phyloP scores from a whole-genome alignment of 805 yeast genomes.

The Crinitomyces ghanaensis region DNA sequence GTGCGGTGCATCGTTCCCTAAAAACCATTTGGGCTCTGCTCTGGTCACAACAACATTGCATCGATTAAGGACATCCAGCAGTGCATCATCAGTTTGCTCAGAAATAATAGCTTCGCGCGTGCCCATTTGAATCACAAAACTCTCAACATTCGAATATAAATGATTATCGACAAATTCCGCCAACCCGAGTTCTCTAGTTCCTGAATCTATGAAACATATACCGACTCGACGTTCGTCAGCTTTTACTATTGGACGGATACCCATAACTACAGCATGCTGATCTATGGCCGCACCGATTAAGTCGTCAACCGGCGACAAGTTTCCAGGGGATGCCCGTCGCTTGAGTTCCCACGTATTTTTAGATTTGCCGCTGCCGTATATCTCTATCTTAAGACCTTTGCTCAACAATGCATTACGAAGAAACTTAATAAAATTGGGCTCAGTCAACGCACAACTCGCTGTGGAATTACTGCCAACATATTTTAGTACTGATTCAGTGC shows the following conservation, averaged over 20 bases:
- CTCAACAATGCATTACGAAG: conserved; percentile 58
- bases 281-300: conserved; percentile 39
- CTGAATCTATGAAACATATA: conserved; percentile 67
- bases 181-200: conserved; percentile 52
- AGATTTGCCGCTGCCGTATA: conserved; percentile 43
- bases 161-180: conserved; percentile 82
- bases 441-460: conserved; percentile 65
- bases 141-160: conserved; percentile 73
- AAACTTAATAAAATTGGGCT: conserved; percentile 56
- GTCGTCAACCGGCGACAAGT: conserved; percentile 66
- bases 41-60: conserved; percentile 66
- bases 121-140: conserved; percentile 77
- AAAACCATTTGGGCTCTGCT: conserved; percentile 45
- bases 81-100: conserved; percentile 34
- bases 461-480: conserved; percentile 32
- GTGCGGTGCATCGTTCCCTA: conserved; percentile 58
- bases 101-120: conserved; percentile 70
- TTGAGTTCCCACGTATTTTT: conserved; percentile 36
- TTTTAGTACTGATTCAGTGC: conserved; percentile 73
- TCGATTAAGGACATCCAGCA: conserved; percentile 60
- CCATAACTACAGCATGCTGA: conserved; percentile 44
- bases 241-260: conserved; percentile 33
- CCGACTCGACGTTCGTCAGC: conserved; percentile 50
- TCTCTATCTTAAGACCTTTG: conserved; percentile 64
- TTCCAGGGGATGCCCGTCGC: conserved; percentile 78